A percentile compares a stretch with the other conserved stretches of the same genome.
Conservation (phyloP, 192 early-diverging fungal genomes). For the Pecoramyces ruminantium region DNA sequence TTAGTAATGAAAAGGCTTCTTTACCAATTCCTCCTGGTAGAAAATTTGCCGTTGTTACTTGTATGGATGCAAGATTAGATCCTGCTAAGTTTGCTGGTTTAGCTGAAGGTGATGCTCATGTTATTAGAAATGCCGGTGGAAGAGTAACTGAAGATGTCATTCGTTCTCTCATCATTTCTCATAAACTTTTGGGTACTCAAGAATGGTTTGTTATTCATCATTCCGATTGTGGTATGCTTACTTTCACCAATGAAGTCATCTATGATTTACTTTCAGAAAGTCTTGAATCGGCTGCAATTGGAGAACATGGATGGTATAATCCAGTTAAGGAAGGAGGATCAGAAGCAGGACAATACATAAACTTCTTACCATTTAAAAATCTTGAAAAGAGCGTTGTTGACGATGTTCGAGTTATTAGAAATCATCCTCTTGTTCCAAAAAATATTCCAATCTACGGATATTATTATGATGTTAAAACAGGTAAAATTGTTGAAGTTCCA, state of each 20-base stretch:
- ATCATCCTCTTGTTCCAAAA: constrained; percentile 12
- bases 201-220: constrained; percentile 12
- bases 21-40: constrained; percentile 18
- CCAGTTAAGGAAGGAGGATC: neutral
- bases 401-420: constrained; percentile 11
- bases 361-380: constrained; percentile 15
- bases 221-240: constrained; percentile 23
- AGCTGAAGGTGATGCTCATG: constrained; percentile 21
- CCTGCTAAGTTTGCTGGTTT: constrained; percentile 14
- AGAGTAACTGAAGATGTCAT: constrained; percentile 12
- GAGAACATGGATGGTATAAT: constrained; percentile 5
- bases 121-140: constrained; percentile 22
- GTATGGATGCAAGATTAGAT: constrained; percentile 22
- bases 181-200: constrained; percentile 19
- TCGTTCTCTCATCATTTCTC: constrained; percentile 18
- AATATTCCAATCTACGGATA: constrained; percentile 13
- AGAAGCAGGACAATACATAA: constrained; percentile 12
- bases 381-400: constrained; percentile 15
- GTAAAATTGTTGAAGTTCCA: constrained; percentile 9
- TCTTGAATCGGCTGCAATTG: neutral
- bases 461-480: constrained; percentile 16
- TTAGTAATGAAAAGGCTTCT: constrained; percentile 10
- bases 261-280: constrained; percentile 10
- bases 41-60: constrained; percentile 16
- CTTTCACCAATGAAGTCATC: constrained; percentile 13